Evolutionary conservation across 1,284 basidiomycete genomes (phyloP), one percentile per base, ranked within the genome.

Genomic region (Psilocybe mexicana): DNA sequence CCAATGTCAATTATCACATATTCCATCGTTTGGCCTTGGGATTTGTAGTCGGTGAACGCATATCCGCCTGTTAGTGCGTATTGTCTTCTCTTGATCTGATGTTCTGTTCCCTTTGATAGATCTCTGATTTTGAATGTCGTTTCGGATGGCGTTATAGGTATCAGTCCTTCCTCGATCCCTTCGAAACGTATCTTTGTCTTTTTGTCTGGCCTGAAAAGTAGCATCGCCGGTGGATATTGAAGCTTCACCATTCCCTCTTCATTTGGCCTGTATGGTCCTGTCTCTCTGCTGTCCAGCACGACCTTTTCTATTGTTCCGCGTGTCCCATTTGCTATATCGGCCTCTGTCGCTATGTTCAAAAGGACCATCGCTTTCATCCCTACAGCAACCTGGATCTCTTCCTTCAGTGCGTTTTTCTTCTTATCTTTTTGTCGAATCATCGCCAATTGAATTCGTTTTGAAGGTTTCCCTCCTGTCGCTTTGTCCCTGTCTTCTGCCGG

Each of bases 291-390:
- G 58, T 74, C 55, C 0, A 76, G 55, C 1, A 77, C 60, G n/a
- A 81, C 72, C 8, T 68, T 66, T 0, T 66, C 60, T 0, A 81
- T 71, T 14, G 65, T 63, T 0, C 75, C 74, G 2, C 70, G 55
- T 0, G 73, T 67, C 0, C 78, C 74, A 52, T 79, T 79, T 0
- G 74, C 67, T 0, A 80, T 59, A 55, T 79, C 75, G 0, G 75
- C 63, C 42, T 79, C 75, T 2, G 75, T 79, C 40, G 74, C 67
- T 1, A 79, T 55, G 53, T 79, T 80, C 0, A 57, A 40, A 0
- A 72, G 74, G 0, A 80, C 76, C 73, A 80, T 76, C 0, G 74
- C 75, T 55, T 72, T 74, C 73, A 80, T 76, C 0, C 79, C 78
- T 0, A 76, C 63, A 0, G 73, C 72, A 0, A 68, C 11, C 25